phyloP scores from a whole-genome alignment of 2,329 filamentous ascomycete genomes.

The Zymoseptoria passerinii region DNA sequence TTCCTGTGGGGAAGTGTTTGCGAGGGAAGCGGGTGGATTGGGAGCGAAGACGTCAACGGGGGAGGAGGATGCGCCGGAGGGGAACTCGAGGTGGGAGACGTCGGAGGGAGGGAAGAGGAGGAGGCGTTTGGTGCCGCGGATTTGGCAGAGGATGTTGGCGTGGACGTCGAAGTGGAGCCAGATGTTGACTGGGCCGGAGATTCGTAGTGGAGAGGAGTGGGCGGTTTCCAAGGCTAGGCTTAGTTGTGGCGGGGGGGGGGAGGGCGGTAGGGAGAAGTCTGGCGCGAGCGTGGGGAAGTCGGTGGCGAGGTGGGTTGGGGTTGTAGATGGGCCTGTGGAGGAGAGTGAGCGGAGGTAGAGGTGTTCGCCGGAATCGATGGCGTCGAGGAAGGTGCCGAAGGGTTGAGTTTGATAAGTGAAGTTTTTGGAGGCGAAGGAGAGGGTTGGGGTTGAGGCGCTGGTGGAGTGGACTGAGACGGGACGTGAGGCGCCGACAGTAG shows the following conservation, averaged over 20 bases:
- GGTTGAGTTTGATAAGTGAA: slow-evolving; percentile 64
- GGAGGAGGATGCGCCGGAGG: slow-evolving; percentile 72
- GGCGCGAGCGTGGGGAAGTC: slow-evolving; percentile 63
- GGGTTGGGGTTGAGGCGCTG: slow-evolving; percentile 38
- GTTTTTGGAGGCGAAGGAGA: slow-evolving; percentile 80
- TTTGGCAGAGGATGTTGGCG: slow-evolving; percentile 77
- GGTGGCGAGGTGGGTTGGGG: slow-evolving; percentile 57
- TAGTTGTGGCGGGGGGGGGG: slow-evolving; percentile 49
- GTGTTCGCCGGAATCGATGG: slow-evolving; percentile 50
- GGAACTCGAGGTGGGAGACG: slow-evolving; percentile 59
- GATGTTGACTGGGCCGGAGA: slow-evolving; percentile 74
- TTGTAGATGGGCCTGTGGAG: slow-evolving; percentile 55
- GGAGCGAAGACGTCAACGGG: slow-evolving; percentile 60
- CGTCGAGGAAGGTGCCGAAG: slow-evolving; percentile 59
- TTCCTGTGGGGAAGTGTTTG: slow-evolving; percentile 55
- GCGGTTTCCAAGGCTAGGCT: slow-evolving; percentile 50
- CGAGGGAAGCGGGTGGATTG: slow-evolving; percentile 14
- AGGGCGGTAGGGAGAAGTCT: slow-evolving; percentile 70
- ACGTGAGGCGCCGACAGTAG: slow-evolving; percentile 52
- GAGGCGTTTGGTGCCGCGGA: slow-evolving; percentile 63
- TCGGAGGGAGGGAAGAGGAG: slow-evolving; percentile 73
- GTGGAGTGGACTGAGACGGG: slow-evolving; percentile 66
- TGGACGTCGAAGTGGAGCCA: slow-evolving; percentile 92
- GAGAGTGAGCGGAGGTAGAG: slow-evolving; percentile 77
- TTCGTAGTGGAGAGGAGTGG: slow-evolving; percentile 71